These are phyloP conservation scores for Cladobotryum protrusum DNA, from an alignment of 2,329 filamentous ascomycete genomes.

Conservation along the genomic window DNA sequence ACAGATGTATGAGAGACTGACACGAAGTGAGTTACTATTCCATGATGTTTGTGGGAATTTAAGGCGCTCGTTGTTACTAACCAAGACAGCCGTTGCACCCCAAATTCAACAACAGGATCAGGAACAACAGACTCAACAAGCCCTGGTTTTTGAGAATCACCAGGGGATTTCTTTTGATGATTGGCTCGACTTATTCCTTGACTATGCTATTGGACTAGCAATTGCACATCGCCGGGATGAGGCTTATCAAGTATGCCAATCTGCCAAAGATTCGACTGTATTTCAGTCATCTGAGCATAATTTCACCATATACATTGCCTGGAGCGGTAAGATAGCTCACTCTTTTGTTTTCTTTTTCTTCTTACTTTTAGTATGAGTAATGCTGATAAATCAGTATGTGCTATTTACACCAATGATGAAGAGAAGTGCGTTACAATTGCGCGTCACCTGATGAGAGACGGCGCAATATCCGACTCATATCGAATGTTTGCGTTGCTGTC, in stretches of 20 bases:
- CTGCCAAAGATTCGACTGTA: conserved; percentile 72
- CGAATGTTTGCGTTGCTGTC: conserved; percentile 77
- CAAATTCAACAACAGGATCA: conserved; percentile 17
- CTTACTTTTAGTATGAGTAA: neutral
- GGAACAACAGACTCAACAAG: conserved; percentile 21
- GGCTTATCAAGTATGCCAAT: conserved; percentile 74
- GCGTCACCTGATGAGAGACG: conserved; percentile 79
- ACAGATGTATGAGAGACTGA: conserved; percentile 50
- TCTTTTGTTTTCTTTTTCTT: no score
- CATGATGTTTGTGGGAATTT: neutral
- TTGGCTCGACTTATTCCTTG: conserved; percentile 87
- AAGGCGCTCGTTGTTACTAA: neutral
- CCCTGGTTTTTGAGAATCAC: conserved; percentile 40
- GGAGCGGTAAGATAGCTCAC: conserved; percentile 55
- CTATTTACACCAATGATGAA: conserved; percentile 72
- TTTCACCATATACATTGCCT: conserved; percentile 69
- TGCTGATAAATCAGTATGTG: conserved; percentile 56
- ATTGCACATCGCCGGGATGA: conserved; percentile 59
- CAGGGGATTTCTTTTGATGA: conserved; percentile 73
- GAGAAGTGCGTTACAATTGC: conserved; percentile 66
- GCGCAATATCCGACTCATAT: conserved; percentile 76
- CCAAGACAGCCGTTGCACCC: conserved; percentile 27
- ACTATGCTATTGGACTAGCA: conserved; percentile 75
- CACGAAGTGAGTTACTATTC: conserved; percentile 39
- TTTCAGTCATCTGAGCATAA: conserved; percentile 67